These are phyloP conservation scores for Neoarthrinium moseri DNA, from an alignment of 2,329 filamentous ascomycete genomes.

Conservation along the genomic window DNA sequence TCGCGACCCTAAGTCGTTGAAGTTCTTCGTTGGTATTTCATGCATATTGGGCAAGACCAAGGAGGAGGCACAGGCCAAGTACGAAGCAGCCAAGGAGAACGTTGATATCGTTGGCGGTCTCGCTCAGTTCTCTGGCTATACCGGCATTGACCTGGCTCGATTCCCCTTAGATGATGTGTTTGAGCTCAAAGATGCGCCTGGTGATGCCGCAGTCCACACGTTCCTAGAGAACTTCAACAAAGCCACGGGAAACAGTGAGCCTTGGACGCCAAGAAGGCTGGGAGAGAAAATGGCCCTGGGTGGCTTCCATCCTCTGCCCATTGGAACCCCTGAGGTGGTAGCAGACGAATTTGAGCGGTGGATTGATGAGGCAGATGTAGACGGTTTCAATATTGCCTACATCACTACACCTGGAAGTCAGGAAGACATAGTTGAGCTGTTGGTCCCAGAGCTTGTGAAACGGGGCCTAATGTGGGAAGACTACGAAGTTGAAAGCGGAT, in stretches of 20 bases:
- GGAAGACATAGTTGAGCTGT: constrained; percentile 9
- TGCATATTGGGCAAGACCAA: constrained; percentile 16
- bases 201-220: constrained; percentile 7
- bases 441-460: constrained; percentile 21
- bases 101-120: constrained; percentile 18
- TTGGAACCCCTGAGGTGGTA: constrained; percentile 7
- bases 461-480: constrained; percentile 18
- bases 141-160: constrained; percentile 21
- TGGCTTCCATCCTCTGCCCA: constrained; percentile 5
- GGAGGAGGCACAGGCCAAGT: constrained; percentile 21
- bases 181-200: constrained; percentile 8
- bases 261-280: constrained; percentile 7
- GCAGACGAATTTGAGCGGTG: constrained; percentile 8
- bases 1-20: constrained; percentile 17
- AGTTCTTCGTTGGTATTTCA: constrained; percentile 18
- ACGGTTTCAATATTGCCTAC: constrained; percentile 12
- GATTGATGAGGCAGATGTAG: constrained; percentile 9
- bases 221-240: constrained; percentile 10
- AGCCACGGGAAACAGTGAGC: constrained; percentile 1
- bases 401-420: constrained; percentile 6
- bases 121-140: constrained; percentile 22
- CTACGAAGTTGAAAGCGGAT: constrained; percentile 18
- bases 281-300: constrained; percentile 9
- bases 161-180: constrained; percentile 22
- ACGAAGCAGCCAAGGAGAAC: constrained; percentile 14